Evolutionary conservation across 2,329 filamentous ascomycete species (phyloP), one percentile per base, ranked within the genome.

Genomic region (Cladophialophora chaetospira): DNA sequence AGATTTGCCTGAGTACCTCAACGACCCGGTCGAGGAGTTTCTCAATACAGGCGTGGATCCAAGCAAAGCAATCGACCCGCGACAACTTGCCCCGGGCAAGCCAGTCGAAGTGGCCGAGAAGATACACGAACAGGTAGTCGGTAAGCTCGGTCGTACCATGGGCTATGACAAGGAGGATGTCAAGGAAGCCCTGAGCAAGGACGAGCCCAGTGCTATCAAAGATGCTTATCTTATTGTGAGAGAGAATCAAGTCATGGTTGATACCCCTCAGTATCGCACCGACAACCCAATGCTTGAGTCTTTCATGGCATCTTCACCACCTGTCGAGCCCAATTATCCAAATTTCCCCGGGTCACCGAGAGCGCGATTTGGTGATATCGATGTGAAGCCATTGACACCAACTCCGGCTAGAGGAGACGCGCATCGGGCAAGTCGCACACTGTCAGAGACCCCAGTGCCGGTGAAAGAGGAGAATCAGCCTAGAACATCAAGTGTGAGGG

Each of bases 181-280:
- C 51, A 89, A 97, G 70, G 94, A 97, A 73, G 93, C 94, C 19
- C 78, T 99, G 61, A 88, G 88, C 68, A 91, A 91, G 55, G 86
- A 94, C 51, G 94, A 99, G 71, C 94, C 94, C 10, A 97, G 92
- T 57, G 92, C 94, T 9, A 97, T 99, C 79, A 99, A 99, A 76
- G 94, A 99, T 74, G 94, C 94, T 1, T 99, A 97, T 76, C 87
- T 97, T 75, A 99, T 99, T 71, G 91, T 99, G 23, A 86, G 93
- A 51, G 94, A 99, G 74, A 97, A 97, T 71, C 94, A 97, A 72
- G 83, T 97, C 71, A 97, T 97, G 92, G 51, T 55, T 19, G 62
- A 56, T 83, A 81, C 84, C 55, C 76, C 80, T n/a, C 75, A 85
- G 56, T 79, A 79, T 33, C 73, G 75, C 55, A 75, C 77, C 36